Evolutionary conservation across 495 filamentous ascomycete genomes (phyloP).

Genomic region (Penicillium parvum): DNA sequence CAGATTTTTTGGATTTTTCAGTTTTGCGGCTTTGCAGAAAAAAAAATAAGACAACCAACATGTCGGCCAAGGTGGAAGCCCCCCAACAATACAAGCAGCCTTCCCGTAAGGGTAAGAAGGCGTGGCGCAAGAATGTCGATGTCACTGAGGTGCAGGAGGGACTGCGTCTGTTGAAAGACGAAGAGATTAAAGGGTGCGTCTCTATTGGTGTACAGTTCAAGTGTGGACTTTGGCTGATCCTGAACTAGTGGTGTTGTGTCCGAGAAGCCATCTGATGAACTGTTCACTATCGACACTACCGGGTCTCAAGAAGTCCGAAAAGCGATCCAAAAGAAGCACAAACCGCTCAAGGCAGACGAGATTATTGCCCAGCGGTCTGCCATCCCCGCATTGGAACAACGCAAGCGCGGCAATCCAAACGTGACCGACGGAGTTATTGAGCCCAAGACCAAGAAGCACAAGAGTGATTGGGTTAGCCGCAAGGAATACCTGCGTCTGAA

Average conservation of each 20-base stretch:
- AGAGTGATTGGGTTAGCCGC: slow-evolving; percentile 68
- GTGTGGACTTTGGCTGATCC: slow-evolving; percentile 6
- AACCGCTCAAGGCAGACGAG: slow-evolving; percentile 80
- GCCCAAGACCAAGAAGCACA: slow-evolving; percentile 62
- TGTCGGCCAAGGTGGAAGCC: slow-evolving; percentile 39
- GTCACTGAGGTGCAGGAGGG: slow-evolving; percentile 78
- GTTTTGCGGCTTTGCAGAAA: slow-evolving; percentile 14
- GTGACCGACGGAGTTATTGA: slow-evolving; percentile 65
- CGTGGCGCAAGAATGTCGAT: slow-evolving; percentile 97
- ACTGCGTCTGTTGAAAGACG: slow-evolving; percentile 76
- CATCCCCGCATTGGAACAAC: slow-evolving; percentile 67
- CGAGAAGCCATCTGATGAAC: slow-evolving; percentile 70
- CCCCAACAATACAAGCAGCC: slow-evolving; percentile 70
- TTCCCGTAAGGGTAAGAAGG: slow-evolving; percentile 95
- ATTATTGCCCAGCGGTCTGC: slow-evolving; percentile 82
- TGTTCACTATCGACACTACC: slow-evolving; percentile 78
- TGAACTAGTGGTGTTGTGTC: slow-evolving; percentile 67
- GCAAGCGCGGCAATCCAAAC: slow-evolving; percentile 62
- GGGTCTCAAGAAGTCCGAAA: slow-evolving; percentile 60
- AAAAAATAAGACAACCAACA: slow-evolving; percentile 30
- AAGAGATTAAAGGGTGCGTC: slow-evolving; percentile 79
- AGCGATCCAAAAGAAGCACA: slow-evolving; percentile 59
- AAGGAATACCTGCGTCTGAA: slow-evolving; percentile 76
- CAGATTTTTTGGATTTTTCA: slow-evolving; percentile 30
- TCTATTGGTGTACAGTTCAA: background rate